Conservation (phyloP, 2,329 filamentous ascomycete genomes). For the Trichoderma koningii region DNA sequence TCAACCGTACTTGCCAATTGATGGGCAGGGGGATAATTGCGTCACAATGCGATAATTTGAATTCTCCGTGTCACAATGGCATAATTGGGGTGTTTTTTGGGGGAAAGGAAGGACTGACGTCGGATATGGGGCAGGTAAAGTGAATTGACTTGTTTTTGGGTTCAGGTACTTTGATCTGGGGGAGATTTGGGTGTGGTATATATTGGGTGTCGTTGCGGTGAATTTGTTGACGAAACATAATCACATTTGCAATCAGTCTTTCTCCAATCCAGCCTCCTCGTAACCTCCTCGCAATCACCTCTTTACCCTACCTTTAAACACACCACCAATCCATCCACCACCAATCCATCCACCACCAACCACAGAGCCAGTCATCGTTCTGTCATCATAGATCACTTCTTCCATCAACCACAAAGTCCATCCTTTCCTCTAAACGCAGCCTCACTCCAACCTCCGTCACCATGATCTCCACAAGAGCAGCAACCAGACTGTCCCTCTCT, state of each 20-base stretch:
- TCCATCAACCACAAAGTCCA: background rate
- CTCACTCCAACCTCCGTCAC: background rate
- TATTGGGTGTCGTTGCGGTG: background rate
- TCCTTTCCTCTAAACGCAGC: background rate
- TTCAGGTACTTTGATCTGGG: too few relatives aligned
- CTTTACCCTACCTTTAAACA: too few relatives aligned
- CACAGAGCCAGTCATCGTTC: background rate
- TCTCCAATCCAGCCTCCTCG: too few relatives aligned
- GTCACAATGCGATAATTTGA: constrained; percentile 24
- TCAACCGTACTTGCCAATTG: too few relatives aligned
- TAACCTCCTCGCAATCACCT: too few relatives aligned
- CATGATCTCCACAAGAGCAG: constrained; percentile 25
- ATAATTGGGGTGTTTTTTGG: constrained; percentile 1
- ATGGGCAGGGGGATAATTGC: constrained; percentile 5
- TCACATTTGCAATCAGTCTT: too few relatives aligned
- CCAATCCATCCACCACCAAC: too few relatives aligned
- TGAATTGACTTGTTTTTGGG: too few relatives aligned
- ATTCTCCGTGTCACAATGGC: constrained; percentile 8
- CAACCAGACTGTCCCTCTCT: constrained; percentile 10
- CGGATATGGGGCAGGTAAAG: background rate
- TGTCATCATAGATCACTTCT: background rate
- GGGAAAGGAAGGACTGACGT: background rate
- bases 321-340: too few relatives aligned
- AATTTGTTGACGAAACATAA: too few relatives aligned
- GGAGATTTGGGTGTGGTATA: background rate